Conservation (phyloP, 2,329 filamentous ascomycete genomes). For the Diaporthe vaccinii region DNA sequence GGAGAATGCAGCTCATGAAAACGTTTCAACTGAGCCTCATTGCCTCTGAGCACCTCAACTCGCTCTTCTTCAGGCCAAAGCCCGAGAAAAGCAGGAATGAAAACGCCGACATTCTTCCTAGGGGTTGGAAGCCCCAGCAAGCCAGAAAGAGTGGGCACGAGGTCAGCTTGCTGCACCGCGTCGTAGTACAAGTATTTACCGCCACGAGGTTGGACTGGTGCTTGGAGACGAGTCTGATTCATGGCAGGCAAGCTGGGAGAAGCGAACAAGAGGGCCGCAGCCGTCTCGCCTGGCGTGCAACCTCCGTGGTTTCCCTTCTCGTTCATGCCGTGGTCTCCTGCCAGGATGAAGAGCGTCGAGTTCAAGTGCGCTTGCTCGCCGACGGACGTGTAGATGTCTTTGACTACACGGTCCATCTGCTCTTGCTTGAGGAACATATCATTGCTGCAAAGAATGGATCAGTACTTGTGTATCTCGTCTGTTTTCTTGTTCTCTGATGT, state of each 20-base stretch:
- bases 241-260: neutral
- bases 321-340: neutral
- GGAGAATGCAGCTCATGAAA: neutral
- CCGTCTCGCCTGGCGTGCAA: neutral
- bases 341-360: neutral
- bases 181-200: neutral
- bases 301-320: neutral
- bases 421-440: neutral
- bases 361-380: neutral
- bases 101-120: neutral
- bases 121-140: neutral
- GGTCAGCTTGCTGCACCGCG: neutral
- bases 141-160: neutral
- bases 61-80: neutral
- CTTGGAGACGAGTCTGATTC: neutral
- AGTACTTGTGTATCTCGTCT: neutral
- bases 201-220: no score
- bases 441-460: neutral
- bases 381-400: neutral
- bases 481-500: neutral
- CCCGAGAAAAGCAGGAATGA: neutral
- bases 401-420: neutral
- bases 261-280: neutral
- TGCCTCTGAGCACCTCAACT: neutral
- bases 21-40: neutral